phyloP scores from a whole-genome alignment of 345 rosid genomes.

The Populus ilicifolia region DNA sequence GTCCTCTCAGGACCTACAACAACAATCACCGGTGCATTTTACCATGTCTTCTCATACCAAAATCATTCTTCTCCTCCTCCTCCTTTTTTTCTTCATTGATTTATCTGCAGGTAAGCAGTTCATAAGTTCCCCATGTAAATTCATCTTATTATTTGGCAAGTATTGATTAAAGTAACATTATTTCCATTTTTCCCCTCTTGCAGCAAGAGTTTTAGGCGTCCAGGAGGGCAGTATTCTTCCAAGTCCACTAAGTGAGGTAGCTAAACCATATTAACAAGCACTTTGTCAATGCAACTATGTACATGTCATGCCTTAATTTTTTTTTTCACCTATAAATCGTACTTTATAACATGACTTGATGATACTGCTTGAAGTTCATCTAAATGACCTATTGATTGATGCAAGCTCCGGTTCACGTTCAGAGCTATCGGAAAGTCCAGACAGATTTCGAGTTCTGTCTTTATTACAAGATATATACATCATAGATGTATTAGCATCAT shows the following conservation, averaged over 20 bases:
- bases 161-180: not conserved
- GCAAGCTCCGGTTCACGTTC: not conserved
- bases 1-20: not conserved
- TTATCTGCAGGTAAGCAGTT: constrained; percentile 22
- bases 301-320: not conserved
- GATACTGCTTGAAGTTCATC: not conserved
- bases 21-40: not conserved
- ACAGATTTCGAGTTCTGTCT: not conserved
- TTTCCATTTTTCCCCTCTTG: not conserved
- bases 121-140: not conserved
- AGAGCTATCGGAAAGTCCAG: not conserved
- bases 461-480: too few species aligned
- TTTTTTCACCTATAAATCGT: not conserved
- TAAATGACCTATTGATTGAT: not conserved
- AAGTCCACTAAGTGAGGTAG: constrained; percentile 20
- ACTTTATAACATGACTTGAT: not conserved
- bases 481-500: not conserved
- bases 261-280: not conserved
- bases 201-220: constrained; percentile 17
- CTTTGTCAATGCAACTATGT: not conserved
- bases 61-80: constrained; percentile 18
- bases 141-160: not conserved
- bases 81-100: constrained; percentile 15
- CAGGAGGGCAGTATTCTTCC: constrained; percentile 1
- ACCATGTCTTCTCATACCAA: constrained; percentile 21